A percentile compares a stretch with the other conserved stretches of the same genome.
These are phyloP conservation scores for Ramaria sp. DNA, from an alignment of 768 basidiomycete species.

Conservation along the genomic window DNA sequence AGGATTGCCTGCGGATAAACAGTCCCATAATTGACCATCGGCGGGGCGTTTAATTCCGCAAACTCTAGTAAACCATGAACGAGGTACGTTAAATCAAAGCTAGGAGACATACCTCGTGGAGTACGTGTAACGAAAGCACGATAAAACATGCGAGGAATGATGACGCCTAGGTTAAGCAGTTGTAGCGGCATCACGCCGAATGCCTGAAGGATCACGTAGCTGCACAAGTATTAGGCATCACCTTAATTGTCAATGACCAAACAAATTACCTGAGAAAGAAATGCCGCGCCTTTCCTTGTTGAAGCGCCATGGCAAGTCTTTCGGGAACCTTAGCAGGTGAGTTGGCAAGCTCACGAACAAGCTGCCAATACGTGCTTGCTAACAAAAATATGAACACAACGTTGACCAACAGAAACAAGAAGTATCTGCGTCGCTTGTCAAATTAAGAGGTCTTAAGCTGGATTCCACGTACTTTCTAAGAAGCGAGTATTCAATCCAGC, in stretches of 20 bases:
- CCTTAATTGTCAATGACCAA: neutral
- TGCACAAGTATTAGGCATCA: neutral
- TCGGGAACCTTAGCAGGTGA: slow-evolving; percentile 91
- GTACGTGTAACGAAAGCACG: slow-evolving; percentile 76
- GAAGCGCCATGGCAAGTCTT: slow-evolving; percentile 78
- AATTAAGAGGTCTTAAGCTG: slow-evolving; percentile 1
- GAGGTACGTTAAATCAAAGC: neutral
- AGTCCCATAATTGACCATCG: slow-evolving; percentile 95
- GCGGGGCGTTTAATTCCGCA: slow-evolving; percentile 93
- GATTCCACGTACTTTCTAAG: slow-evolving; percentile 65
- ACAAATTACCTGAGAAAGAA: slow-evolving; percentile 12
- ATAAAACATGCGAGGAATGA: slow-evolving; percentile 68
- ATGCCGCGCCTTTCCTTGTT: slow-evolving; percentile 62
- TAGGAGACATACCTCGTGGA: slow-evolving; percentile 58
- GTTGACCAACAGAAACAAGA: slow-evolving; percentile 83
- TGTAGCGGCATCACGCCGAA: slow-evolving; percentile 95
- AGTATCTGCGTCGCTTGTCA: slow-evolving; percentile 49
- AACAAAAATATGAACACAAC: slow-evolving; percentile 92
- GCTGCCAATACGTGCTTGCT: slow-evolving; percentile 85
- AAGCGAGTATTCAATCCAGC: slow-evolving; percentile 88
- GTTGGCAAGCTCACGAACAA: slow-evolving; percentile 84
- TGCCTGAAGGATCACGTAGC: slow-evolving; percentile 30
- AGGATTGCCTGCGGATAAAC: slow-evolving; percentile 97
- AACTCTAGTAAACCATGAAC: slow-evolving; percentile 50
- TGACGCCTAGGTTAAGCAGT: slow-evolving; percentile 80